Evolutionary conservation across 1,139 yeast species (phyloP).

Genomic region (Blastobotrys proliferans): DNA sequence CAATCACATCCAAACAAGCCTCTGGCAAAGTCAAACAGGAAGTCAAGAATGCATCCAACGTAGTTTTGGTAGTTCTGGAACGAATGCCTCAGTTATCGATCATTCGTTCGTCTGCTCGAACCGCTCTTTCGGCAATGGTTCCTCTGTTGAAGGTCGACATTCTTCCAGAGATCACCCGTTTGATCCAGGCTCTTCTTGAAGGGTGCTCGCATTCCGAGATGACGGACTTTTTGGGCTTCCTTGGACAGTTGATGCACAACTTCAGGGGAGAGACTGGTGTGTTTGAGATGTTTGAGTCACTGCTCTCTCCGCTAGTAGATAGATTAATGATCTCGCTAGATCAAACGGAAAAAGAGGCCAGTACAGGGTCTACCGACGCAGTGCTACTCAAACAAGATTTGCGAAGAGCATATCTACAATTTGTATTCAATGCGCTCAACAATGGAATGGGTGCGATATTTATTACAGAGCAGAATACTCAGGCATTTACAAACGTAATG

Average conservation of each 20-base stretch:
- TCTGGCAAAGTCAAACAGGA: constrained; percentile 41
- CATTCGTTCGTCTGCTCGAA: constrained; percentile 81
- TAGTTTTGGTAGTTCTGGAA: constrained; percentile 78
- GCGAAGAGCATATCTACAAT: constrained; percentile 65
- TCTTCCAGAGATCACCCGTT: constrained; percentile 60
- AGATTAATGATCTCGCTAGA: constrained; percentile 58
- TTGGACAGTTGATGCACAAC: constrained; percentile 83
- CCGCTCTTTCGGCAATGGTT: constrained; percentile 80
- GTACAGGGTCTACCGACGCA: constrained; percentile 42
- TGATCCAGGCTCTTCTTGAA: constrained; percentile 71
- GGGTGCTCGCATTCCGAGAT: constrained; percentile 62
- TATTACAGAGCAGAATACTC: constrained; percentile 60
- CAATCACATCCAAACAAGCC: constrained; percentile 13
- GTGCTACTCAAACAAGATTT: constrained; percentile 41
- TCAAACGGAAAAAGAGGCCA: constrained; percentile 40
- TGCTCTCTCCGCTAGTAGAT: constrained; percentile 67
- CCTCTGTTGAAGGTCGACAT: constrained; percentile 61
- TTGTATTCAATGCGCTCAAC: constrained; percentile 63
- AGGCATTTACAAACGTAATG: constrained; percentile 57
- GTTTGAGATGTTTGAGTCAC: constrained; percentile 66
- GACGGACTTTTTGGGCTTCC: constrained; percentile 74
- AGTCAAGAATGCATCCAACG: constrained; percentile 72
- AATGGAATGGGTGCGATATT: constrained; percentile 79
- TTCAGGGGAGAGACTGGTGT: constrained; percentile 64
- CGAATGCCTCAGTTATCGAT: constrained; percentile 61